Base-by-base conservation (phyloP, 2,329 filamentous ascomycete species). In the Aspergillus melleus region DNA sequence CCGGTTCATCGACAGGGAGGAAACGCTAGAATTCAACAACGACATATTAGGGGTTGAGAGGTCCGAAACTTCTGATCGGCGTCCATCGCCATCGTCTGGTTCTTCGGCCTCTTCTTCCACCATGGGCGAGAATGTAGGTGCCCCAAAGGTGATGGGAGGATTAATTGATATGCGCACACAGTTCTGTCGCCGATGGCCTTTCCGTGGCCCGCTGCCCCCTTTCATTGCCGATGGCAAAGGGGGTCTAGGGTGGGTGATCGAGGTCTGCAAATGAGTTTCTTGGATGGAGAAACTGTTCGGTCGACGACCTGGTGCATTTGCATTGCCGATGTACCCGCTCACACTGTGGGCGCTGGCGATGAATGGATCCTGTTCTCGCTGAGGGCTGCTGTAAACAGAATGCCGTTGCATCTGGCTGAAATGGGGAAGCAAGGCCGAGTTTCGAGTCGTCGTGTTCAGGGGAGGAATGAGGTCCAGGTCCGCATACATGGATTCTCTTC, bases 151-250 rank as follows among this genome's bases (percentile, higher is more conserved):
- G 57, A 75, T 71, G 0, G 74, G 72, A 10, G 71, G 73, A 51
- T 74, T 68, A 30, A 74, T 76, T 1, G 77, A 75, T 54, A 80
- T 77, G 20, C 77, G 74, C 2, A 80, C 74, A 55, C 76, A 79
- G 51, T 79, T 79, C 44, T 79, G 76, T 42, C 77, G 73, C 52
- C 70, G 69, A 59, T 80, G 77, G 12, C 76, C 74, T 55, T 75
- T 76, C 29, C 74, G 72, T n/a, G 69, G 66, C 1, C 68, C 68
- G 10, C 68, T 73, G 3, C 68, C 66, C 8, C 68, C 67, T 54
- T 75, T 76, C 55, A 76, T 55, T 6, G 74, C 73, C 4, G 74
- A 76, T 20, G 68, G 61, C 39, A 73, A 54, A 30, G 68, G 65
- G 2, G 63, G 58, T 44, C 63, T 70, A 11, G 60, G 56, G 26